Conservation (phyloP, 2,329 filamentous ascomycete species). For the Sarocladiaceae sp. region DNA sequence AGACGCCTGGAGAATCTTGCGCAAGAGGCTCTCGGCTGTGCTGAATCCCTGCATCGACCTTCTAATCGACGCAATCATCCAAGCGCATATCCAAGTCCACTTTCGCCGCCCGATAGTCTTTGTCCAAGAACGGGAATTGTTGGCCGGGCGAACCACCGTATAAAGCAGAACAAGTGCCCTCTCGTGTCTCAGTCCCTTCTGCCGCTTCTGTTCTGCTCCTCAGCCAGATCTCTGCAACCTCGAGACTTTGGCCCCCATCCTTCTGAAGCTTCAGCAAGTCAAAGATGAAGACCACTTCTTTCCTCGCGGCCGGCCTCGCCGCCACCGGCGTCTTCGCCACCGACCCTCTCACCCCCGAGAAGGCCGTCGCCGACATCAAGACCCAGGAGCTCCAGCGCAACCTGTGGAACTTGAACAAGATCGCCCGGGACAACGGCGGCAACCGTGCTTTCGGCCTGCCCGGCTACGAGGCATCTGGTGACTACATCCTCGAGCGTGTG, state of each 20-base stretch:
- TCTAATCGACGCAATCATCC: neutral
- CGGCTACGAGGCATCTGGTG: constrained; percentile 43
- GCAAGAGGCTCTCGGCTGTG: neutral
- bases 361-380: constrained; percentile 32
- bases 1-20: constrained; percentile 1
- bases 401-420: constrained; percentile 39
- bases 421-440: constrained; percentile 41
- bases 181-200: neutral
- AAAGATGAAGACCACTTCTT: constrained; percentile 15
- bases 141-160: neutral
- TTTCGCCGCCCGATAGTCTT: neutral
- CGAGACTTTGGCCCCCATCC: neutral
- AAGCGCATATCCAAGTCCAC: neutral
- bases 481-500: constrained; percentile 33
- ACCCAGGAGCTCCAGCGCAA: constrained; percentile 18
- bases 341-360: constrained; percentile 30
- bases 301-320: constrained; percentile 13
- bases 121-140: neutral
- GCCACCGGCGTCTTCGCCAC: constrained; percentile 17
- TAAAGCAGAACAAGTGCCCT: neutral
- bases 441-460: constrained; percentile 47
- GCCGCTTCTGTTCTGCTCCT: neutral
- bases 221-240: neutral
- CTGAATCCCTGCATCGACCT: neutral
- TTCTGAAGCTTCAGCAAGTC: neutral